Base-by-base conservation (phyloP, 2,329 filamentous ascomycete species). In the Trichoderma aggressivum region DNA sequence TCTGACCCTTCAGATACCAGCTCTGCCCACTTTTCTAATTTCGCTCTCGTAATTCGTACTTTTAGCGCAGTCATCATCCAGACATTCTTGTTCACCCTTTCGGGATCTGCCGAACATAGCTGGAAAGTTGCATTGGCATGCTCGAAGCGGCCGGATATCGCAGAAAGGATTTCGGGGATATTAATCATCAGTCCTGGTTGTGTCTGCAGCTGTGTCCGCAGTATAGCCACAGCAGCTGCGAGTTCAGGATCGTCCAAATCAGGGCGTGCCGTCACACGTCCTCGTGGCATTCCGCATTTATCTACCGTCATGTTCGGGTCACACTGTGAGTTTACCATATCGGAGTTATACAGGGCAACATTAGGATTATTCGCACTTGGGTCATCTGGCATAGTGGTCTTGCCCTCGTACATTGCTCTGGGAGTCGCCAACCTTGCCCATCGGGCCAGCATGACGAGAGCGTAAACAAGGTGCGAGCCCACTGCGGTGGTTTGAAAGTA, bases 41-140 rank as follows among this genome's bases (percentile, higher is more conserved):
- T 86, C 3, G 81, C 78, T 7, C 81, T 81, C 0, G 83, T 83
- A 39, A 86, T 82, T 24, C 81, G 79, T 1, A 87, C 77, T 58
- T 86, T 86, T 47, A 82, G 80, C 0, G 85, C 82, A 0, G 82
- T 83, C 73, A 86, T 77, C 7, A 83, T 84, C 85, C 85, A 87
- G 0, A 86, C 74, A 60, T 84, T 85, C 65, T 83, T 82, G 12
- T 84, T 81, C 67, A 79, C 79, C 0, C 75, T 76, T n/a, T 77
- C 81, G 0, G 76, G 72, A 7, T 82, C 79, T 0, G 77, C 74
- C 3, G 80, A 77, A 0, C 75, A 74, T 2, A 77, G 75, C 3
- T 80, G 78, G 14, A 84, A 78, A 0, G 79, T 76, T 2, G 78
- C 77, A 63, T 82, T 83, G 21, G 81, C 82, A 53, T 84, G 79